A percentile compares a stretch with the other conserved stretches of the same genome.
phyloP scores from a whole-genome alignment of 2,329 filamentous ascomycete species.

The Rutstroemia sp. region DNA sequence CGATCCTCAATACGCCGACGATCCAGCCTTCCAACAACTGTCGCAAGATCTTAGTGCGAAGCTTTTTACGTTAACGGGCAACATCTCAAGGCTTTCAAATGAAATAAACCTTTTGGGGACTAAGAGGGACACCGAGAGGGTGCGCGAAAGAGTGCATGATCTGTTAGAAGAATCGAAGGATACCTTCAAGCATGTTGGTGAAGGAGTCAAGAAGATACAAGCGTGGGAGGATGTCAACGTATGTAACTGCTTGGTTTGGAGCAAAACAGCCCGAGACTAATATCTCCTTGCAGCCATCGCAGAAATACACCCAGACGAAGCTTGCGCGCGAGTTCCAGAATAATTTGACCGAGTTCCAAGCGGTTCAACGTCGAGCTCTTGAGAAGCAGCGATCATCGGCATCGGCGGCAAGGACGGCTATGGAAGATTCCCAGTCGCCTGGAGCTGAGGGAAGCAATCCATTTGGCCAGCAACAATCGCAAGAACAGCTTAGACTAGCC shows the following conservation, averaged over 20 bases:
- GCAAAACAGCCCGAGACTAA: slow-evolving; percentile 14
- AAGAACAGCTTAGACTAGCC: slow-evolving; percentile 74
- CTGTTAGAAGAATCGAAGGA: slow-evolving; percentile 79
- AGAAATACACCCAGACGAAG: slow-evolving; percentile 95
- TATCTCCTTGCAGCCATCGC: slow-evolving; percentile 58
- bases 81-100: slow-evolving; percentile 75
- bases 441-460: slow-evolving; percentile 30
- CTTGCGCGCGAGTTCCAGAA: slow-evolving; percentile 88
- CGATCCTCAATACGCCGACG: slow-evolving; percentile 74
- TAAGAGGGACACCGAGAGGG: slow-evolving; percentile 81
- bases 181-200: slow-evolving; percentile 84
- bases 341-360: slow-evolving; percentile 84
- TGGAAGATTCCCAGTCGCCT: slow-evolving; percentile 51
- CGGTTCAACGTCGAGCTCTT: slow-evolving; percentile 79
- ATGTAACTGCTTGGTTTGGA: slow-evolving; percentile 26
- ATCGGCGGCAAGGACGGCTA: slow-evolving; percentile 70
- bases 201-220: slow-evolving; percentile 88
- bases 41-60: slow-evolving; percentile 80
- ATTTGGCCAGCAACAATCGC: slow-evolving; percentile 51
- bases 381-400: slow-evolving; percentile 89
- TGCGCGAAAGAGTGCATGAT: slow-evolving; percentile 84
- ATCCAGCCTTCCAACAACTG: slow-evolving; percentile 82
- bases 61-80: slow-evolving; percentile 81
- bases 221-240: slow-evolving; percentile 79
- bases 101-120: slow-evolving; percentile 84